These are phyloP conservation scores for Citrus glauca DNA, from an alignment of 345 rosid genomes.

Conservation along the genomic window DNA sequence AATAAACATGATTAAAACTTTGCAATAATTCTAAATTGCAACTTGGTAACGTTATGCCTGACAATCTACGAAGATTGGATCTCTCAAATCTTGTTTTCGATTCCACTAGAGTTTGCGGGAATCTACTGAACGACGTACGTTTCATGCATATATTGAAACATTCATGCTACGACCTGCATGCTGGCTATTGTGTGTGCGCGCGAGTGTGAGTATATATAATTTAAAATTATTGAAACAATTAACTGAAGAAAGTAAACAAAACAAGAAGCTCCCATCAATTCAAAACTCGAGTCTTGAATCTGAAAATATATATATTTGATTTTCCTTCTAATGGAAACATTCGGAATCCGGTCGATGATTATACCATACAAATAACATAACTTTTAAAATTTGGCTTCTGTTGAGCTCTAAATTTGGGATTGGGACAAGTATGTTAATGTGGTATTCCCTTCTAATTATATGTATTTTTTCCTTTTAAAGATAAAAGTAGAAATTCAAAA, in stretches of 20 bases:
- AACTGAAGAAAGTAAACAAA: no score
- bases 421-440: neutral
- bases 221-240: no score
- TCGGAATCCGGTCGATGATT: neutral
- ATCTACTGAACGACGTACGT: neutral
- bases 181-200: no score
- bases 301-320: neutral
- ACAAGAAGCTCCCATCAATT: no score
- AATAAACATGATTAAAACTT: neutral
- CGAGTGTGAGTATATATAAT: no score
- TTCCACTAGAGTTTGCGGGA: neutral
- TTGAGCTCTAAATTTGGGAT: neutral
- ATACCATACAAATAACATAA: no score
- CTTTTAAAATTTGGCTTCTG: no score
- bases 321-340: neutral
- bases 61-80: neutral
- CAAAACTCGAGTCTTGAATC: no score
- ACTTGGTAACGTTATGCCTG: slow-evolving; percentile 1
- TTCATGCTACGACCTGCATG: slow-evolving; percentile 2
- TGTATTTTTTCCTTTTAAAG: neutral
- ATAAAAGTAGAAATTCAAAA: neutral
- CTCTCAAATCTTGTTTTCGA: slow-evolving; percentile 2
- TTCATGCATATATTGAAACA: slow-evolving; percentile 2
- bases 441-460: no score
- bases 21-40: neutral